Evolutionary conservation across 2,329 filamentous ascomycete species (phyloP).

Genomic region (Ophioceras dolichostomum): DNA sequence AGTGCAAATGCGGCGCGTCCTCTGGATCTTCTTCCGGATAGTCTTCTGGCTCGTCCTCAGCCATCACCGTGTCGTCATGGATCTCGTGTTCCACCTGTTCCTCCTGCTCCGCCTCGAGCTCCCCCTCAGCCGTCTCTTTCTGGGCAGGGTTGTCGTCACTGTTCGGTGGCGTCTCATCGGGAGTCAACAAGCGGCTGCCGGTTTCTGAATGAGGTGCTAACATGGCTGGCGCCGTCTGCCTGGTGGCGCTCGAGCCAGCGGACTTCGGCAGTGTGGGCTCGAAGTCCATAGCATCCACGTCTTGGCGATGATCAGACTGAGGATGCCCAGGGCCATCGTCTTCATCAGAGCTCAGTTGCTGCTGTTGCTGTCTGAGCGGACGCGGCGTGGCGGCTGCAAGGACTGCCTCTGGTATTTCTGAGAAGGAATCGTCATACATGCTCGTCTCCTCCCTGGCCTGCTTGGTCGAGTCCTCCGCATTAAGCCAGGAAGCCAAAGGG

Average conservation of each 20-base stretch:
- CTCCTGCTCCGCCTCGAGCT: neutral
- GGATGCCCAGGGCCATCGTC: neutral
- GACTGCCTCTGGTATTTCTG: conserved; percentile 38
- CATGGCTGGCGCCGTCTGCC: too few species aligned
- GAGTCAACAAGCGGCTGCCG: conserved; percentile 33
- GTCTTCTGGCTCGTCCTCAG: too few species aligned
- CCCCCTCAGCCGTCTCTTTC: conserved; percentile 1
- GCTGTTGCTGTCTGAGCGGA: conserved; percentile 9
- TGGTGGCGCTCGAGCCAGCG: too few species aligned
- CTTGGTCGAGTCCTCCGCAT: too few species aligned
- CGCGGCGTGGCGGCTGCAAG: conserved; percentile 35
- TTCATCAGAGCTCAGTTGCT: too few species aligned
- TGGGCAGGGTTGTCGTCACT: neutral
- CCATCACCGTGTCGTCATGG: too few species aligned
- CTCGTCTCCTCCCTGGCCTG: conserved; percentile 20
- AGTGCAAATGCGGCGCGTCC: too few species aligned
- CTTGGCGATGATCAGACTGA: conserved; percentile 1
- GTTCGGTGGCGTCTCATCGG: conserved; percentile 37
- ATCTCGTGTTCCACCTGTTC: neutral
- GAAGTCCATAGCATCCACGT: conserved; percentile 20
- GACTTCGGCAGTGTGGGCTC: too few species aligned
- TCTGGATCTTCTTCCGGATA: too few species aligned
- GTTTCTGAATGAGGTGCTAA: conserved; percentile 25
- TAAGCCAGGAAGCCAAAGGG: conserved; percentile 1
- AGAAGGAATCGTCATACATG: conserved; percentile 43